Evolutionary conservation across 345 rosid species (phyloP).

Genomic region (Rhodamnia argentea): DNA sequence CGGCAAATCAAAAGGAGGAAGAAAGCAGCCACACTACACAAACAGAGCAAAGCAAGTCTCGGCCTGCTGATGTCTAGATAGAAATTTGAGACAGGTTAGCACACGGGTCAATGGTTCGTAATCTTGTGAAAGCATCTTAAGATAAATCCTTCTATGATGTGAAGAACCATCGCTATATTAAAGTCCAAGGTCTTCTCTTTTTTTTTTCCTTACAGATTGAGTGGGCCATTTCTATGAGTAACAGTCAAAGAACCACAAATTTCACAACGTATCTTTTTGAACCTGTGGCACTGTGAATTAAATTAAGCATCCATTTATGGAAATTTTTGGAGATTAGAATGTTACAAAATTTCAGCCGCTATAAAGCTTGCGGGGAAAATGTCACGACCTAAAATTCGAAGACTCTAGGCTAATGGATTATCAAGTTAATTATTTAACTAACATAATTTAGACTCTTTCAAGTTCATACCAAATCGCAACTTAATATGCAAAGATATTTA

Average conservation of each 20-base stretch:
- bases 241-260: not conserved
- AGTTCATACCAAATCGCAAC: too few relatives aligned
- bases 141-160: not conserved
- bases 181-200: not conserved
- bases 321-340: not conserved
- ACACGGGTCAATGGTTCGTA: not conserved
- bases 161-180: not conserved
- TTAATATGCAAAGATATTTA: too few relatives aligned
- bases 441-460: too few relatives aligned
- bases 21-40: not conserved
- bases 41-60: too few relatives aligned
- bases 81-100: not conserved
- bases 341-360: not conserved
- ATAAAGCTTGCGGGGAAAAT: not conserved
- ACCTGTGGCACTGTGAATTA: not conserved
- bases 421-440: too few relatives aligned
- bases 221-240: not conserved
- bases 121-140: not conserved
- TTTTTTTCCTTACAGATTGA: not conserved
- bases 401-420: too few relatives aligned
- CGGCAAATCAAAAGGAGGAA: not conserved
- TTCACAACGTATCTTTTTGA: not conserved
- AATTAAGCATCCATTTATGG: not conserved
- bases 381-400: too few relatives aligned
- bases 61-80: not conserved